Conservation (phyloP, 1,139 yeast genomes). For the Candida mesenterica region DNA sequence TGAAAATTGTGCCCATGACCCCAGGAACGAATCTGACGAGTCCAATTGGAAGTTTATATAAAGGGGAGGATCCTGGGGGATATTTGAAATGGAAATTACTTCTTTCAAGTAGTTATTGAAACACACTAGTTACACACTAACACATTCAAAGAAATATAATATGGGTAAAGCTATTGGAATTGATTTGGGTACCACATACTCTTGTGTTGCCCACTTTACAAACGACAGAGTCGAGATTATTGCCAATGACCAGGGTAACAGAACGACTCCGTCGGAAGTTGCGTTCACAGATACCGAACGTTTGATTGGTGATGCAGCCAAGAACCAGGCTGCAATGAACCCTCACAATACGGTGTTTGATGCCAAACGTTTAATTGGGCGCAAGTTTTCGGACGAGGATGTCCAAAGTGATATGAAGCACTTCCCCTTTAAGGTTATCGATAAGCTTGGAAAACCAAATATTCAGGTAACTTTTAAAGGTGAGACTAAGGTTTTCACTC, state of each 20-base stretch:
- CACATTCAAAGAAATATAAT: slow-evolving; percentile 3
- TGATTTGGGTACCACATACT: slow-evolving; percentile 31
- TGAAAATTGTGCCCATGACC: too few relatives aligned
- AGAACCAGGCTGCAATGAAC: slow-evolving; percentile 32
- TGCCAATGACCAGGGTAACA: slow-evolving; percentile 55
- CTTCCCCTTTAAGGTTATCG: slow-evolving; percentile 43
- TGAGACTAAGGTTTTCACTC: slow-evolving; percentile 21
- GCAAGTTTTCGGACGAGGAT: slow-evolving; percentile 43
- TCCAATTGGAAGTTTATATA: too few relatives aligned
- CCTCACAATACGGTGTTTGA: slow-evolving; percentile 30
- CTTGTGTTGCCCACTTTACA: slow-evolving; percentile 25
- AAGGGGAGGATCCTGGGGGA: too few relatives aligned
- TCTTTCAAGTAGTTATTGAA: too few relatives aligned
- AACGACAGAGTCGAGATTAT: slow-evolving; percentile 26
- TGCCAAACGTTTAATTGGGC: slow-evolving; percentile 40
- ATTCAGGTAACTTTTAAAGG: slow-evolving; percentile 24
- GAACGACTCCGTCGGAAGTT: slow-evolving; percentile 32
- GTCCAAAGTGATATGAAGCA: slow-evolving; percentile 44
- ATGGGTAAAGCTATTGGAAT: slow-evolving; percentile 25
- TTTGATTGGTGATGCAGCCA: slow-evolving; percentile 32
- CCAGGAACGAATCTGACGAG: too few relatives aligned
- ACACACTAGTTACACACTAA: too few relatives aligned
- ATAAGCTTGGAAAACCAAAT: slow-evolving; percentile 20
- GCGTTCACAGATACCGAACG: slow-evolving; percentile 30
- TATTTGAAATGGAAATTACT: too few relatives aligned